Conservation (phyloP, 106 monocot species). For the Amphibolis antarctica region DNA sequence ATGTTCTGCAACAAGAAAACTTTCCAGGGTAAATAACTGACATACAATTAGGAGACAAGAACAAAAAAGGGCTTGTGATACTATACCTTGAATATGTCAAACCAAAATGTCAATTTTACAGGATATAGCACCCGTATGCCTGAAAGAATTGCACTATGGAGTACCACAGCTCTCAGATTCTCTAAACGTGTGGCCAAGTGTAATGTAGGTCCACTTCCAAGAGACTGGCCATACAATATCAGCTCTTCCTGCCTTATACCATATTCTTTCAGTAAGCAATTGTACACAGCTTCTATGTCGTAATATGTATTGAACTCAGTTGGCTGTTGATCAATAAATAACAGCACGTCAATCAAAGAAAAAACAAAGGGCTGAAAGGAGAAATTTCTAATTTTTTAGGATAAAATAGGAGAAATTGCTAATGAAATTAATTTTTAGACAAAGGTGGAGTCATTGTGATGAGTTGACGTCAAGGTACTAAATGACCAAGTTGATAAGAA, state of each 20-base stretch:
- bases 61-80: not conserved
- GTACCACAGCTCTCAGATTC: conserved; percentile 55
- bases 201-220: conserved; percentile 79
- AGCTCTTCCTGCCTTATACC: conserved; percentile 43
- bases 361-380: not conserved
- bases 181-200: conserved; percentile 51
- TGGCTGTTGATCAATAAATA: conserved; percentile 35
- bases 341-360: not conserved
- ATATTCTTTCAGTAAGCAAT: conserved; percentile 48
- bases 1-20: conserved; percentile 45
- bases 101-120: conserved; percentile 64
- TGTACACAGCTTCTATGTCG: conserved; percentile 63
- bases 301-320: conserved; percentile 57
- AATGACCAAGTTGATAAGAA: no score
- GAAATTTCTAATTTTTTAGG: no score
- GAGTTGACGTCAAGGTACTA: no score
- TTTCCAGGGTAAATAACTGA: no score
- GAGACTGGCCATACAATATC: conserved; percentile 79
- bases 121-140: conserved; percentile 68
- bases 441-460: no score
- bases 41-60: not conserved
- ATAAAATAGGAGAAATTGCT: no score
- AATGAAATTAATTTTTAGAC: no score
- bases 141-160: conserved; percentile 74
- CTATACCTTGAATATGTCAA: conserved; percentile 84